A percentile compares a stretch with the other conserved stretches of the same genome.
Conservation (phyloP, 768 basidiomycete species). For the Hypholoma fasciculare region DNA sequence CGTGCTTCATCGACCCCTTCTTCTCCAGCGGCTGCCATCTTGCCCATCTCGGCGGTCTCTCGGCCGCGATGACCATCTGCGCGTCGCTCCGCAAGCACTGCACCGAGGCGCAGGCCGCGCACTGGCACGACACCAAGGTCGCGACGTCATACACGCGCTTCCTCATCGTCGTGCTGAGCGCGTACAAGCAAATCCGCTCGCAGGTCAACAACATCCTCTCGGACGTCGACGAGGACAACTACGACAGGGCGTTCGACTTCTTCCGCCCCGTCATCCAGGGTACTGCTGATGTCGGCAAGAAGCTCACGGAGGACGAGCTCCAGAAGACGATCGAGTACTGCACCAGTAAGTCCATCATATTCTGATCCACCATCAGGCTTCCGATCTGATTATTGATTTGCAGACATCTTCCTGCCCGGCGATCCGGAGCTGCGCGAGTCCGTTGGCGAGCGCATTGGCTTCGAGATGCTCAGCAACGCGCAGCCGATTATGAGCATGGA, state of each 20-base stretch:
- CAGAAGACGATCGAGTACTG: slow-evolving; percentile 10
- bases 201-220: slow-evolving; percentile 38
- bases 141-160: slow-evolving; percentile 40
- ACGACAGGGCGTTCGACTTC: slow-evolving; percentile 47
- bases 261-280: slow-evolving; percentile 37
- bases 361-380: background rate
- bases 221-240: slow-evolving; percentile 48
- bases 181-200: slow-evolving; percentile 48
- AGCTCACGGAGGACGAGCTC: slow-evolving; percentile 7
- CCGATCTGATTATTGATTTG: background rate
- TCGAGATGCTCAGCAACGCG: slow-evolving; percentile 4
- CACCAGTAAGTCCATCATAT: slow-evolving; percentile 4
- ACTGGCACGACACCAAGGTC: slow-evolving; percentile 32
- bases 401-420: slow-evolving; percentile 10
- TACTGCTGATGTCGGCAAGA: slow-evolving; percentile 22
- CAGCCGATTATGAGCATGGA: slow-evolving; percentile 1
- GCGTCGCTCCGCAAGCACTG: slow-evolving; percentile 30
- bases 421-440: slow-evolving; percentile 9
- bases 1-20: slow-evolving; percentile 59
- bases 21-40: slow-evolving; percentile 55
- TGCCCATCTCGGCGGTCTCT: slow-evolving; percentile 36
- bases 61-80: slow-evolving; percentile 34
- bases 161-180: slow-evolving; percentile 46
- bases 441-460: slow-evolving; percentile 3
- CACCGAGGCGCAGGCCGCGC: slow-evolving; percentile 27